Percentiles rank a stretch among this genome's conserved stretches.
These are phyloP conservation scores for Gryganskiella cystojenkinii DNA, from an alignment of 192 early-diverging fungal genomes.

Conservation along the genomic window DNA sequence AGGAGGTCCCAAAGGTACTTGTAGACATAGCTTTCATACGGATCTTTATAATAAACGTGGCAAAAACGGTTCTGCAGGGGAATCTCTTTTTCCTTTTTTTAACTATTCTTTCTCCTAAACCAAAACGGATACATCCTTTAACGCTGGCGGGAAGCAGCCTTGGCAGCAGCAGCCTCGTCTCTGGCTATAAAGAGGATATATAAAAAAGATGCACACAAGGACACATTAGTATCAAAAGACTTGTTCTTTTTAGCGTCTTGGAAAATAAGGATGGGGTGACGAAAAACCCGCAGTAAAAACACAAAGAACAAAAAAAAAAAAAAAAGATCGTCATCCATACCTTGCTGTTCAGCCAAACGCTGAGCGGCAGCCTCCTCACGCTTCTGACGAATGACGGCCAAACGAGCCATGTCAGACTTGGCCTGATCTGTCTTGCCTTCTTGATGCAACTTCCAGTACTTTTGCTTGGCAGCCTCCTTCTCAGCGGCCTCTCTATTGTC, in stretches of 20 bases:
- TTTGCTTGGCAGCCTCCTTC: constrained; percentile 59
- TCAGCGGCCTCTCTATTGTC: constrained; percentile 63
- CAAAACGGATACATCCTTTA: background rate
- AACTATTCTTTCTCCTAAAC: background rate
- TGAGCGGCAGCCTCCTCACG: constrained; percentile 63
- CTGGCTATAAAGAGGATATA: constrained; percentile 10
- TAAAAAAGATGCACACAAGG: background rate
- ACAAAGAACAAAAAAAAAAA: constrained; percentile 14
- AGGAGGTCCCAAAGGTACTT: too few species aligned
- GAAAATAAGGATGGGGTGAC: background rate
- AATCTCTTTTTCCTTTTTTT: too few species aligned
- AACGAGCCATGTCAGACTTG: constrained; percentile 60
- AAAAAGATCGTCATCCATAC: constrained; percentile 28
- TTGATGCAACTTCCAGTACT: constrained; percentile 63
- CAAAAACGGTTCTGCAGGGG: too few species aligned
- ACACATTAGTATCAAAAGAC: background rate
- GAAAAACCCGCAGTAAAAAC: background rate
- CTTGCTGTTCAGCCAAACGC: constrained; percentile 57
- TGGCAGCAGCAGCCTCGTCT: constrained; percentile 52
- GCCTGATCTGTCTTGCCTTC: constrained; percentile 67
- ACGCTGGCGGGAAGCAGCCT: constrained; percentile 40
- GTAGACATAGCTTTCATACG: too few species aligned
- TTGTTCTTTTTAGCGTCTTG: background rate
- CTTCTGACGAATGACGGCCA: constrained; percentile 61
- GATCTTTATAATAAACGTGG: too few species aligned